Conservation (phyloP, 805 yeast genomes). For the Tetrapisispora iriomotensis region DNA sequence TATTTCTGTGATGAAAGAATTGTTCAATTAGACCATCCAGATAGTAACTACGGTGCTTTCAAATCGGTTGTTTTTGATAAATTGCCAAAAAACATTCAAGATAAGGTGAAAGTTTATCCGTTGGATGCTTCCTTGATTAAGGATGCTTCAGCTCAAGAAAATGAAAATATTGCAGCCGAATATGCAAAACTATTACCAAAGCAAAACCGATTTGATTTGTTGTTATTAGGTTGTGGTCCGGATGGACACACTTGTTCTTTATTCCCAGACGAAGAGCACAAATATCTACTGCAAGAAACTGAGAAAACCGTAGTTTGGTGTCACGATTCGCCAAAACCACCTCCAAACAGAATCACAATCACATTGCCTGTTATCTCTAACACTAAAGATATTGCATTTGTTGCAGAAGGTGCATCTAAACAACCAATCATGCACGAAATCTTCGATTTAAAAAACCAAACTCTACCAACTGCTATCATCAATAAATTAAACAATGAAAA, state of each 20-base stretch:
- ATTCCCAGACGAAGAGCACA: slow-evolving; percentile 64
- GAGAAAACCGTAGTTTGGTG: slow-evolving; percentile 49
- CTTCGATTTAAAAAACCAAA: slow-evolving; percentile 41
- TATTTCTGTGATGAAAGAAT: slow-evolving; percentile 87
- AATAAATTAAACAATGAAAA: slow-evolving; percentile 44
- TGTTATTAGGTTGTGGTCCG: slow-evolving; percentile 86
- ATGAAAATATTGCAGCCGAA: slow-evolving; percentile 48
- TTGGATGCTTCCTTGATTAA: slow-evolving; percentile 56
- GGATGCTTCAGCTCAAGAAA: slow-evolving; percentile 40
- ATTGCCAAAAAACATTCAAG: slow-evolving; percentile 36
- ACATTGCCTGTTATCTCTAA: slow-evolving; percentile 64
- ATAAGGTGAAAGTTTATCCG: slow-evolving; percentile 40
- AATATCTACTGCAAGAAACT: slow-evolving; percentile 43
- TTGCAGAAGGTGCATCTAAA: slow-evolving; percentile 84
- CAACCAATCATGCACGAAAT: slow-evolving; percentile 62
- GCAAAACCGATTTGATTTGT: slow-evolving; percentile 39
- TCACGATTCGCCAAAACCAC: slow-evolving; percentile 86
- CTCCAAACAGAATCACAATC: slow-evolving; percentile 82
- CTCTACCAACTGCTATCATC: slow-evolving; percentile 67
- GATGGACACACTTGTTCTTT: slow-evolving; percentile 94
- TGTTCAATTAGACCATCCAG: slow-evolving; percentile 72
- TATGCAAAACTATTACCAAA: slow-evolving; percentile 52
- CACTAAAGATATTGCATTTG: slow-evolving; percentile 52
- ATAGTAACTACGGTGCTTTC: slow-evolving; percentile 79
- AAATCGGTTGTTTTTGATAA: slow-evolving; percentile 48